Evolutionary conservation across 352 stramenopile species (phyloP).

Genomic region (Phytophthora vignae): DNA sequence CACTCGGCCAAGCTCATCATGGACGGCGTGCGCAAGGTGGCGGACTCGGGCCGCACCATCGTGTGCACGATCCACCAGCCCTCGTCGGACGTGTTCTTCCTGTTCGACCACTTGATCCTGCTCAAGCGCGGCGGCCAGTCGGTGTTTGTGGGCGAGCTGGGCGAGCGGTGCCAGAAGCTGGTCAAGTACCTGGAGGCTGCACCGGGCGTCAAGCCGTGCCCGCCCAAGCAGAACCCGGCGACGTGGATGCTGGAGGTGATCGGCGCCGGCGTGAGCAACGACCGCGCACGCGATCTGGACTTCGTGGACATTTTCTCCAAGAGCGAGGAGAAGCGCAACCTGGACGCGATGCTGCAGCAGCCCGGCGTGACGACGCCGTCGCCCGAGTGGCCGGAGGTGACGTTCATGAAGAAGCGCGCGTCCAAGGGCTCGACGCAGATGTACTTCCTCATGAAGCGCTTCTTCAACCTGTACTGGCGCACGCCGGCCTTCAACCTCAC

Average conservation of each 20-base stretch:
- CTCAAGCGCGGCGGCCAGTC: slow-evolving; percentile 56
- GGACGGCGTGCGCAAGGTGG: slow-evolving; percentile 80
- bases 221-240: slow-evolving; percentile 39
- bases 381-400: slow-evolving; percentile 22
- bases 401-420: slow-evolving; percentile 35
- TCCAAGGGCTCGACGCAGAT: slow-evolving; percentile 30
- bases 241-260: slow-evolving; percentile 18
- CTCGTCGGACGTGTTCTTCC: slow-evolving; percentile 69
- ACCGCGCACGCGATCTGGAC: slow-evolving; percentile 61
- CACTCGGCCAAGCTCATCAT: slow-evolving; percentile 82
- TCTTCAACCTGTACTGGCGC: slow-evolving; percentile 34
- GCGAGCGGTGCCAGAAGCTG: slow-evolving; percentile 44
- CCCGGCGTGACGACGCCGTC: slow-evolving; percentile 21
- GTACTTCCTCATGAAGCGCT: slow-evolving; percentile 54
- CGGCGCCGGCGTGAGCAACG: slow-evolving; percentile 56
- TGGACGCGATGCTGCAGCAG: slow-evolving; percentile 21
- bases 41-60: slow-evolving; percentile 52
- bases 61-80: slow-evolving; percentile 8
- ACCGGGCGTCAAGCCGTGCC: slow-evolving; percentile 43
- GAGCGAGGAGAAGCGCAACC: slow-evolving; percentile 21
- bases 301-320: slow-evolving; percentile 39
- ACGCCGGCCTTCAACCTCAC: slow-evolving; percentile 74
- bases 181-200: slow-evolving; percentile 35
- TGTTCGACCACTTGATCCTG: slow-evolving; percentile 82
- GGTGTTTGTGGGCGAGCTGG: slow-evolving; percentile 85